Conservation (phyloP, 805 yeast species). For the Candida qinlingensis region DNA sequence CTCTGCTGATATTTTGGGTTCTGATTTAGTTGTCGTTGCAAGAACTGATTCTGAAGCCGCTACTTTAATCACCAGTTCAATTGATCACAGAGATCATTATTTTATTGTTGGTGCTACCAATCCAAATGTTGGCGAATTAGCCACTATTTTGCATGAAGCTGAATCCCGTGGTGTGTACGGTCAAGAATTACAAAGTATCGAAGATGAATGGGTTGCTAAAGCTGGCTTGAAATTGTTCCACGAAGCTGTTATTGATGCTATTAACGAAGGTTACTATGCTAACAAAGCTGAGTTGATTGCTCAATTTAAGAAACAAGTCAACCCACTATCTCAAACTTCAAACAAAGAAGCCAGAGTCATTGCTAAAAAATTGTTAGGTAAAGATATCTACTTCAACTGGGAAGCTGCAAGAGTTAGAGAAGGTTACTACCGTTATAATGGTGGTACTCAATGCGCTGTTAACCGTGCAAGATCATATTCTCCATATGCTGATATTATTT, state of each 20-base stretch:
- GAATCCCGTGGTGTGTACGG: slow-evolving; percentile 72
- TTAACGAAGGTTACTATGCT: slow-evolving; percentile 51
- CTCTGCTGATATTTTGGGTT: slow-evolving; percentile 88
- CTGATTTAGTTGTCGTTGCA: slow-evolving; percentile 82
- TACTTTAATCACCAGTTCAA: slow-evolving; percentile 86
- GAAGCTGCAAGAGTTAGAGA: slow-evolving; percentile 92
- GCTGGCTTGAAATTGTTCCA: slow-evolving; percentile 87
- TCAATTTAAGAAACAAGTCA: slow-evolving; percentile 61
- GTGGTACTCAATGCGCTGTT: slow-evolving; percentile 96
- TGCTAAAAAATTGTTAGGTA: slow-evolving; percentile 71
- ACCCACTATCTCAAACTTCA: slow-evolving; percentile 72
- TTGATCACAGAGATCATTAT: slow-evolving; percentile 92
- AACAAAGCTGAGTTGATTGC: slow-evolving; percentile 60
- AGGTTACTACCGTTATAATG: slow-evolving; percentile 93
- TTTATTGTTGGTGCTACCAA: slow-evolving; percentile 89
- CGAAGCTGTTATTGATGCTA: slow-evolving; percentile 85
- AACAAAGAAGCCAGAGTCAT: slow-evolving; percentile 73
- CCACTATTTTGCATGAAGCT: slow-evolving; percentile 75
- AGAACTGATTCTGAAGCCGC: slow-evolving; percentile 99
- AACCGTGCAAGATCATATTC: slow-evolving; percentile 95
- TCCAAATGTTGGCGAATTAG: slow-evolving; percentile 69
- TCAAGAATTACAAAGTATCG: slow-evolving; percentile 62
- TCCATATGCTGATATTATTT: slow-evolving; percentile 90
- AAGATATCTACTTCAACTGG: slow-evolving; percentile 89
- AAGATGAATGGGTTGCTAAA: slow-evolving; percentile 71